phyloP scores from a whole-genome alignment of 2,329 filamentous ascomycete species.

The Xylaria sp. region DNA sequence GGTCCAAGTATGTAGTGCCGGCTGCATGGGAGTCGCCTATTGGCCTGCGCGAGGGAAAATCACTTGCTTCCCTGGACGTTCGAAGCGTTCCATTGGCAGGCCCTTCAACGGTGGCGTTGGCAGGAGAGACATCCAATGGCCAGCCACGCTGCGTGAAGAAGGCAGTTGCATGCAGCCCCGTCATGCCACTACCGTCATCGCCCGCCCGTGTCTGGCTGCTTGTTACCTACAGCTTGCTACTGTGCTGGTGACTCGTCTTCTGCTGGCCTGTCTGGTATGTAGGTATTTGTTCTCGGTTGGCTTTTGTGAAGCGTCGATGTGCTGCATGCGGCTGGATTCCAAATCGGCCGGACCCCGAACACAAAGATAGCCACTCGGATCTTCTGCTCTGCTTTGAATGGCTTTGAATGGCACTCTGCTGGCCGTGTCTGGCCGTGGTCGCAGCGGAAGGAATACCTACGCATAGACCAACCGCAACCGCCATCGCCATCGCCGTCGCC shows the following conservation, averaged over 20 bases:
- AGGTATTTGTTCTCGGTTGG: not conserved
- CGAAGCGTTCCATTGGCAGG: constrained; percentile 29
- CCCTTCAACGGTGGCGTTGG: constrained; percentile 32
- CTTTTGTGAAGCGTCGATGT: constrained; percentile 3
- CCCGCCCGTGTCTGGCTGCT: not conserved
- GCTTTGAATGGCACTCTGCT: not conserved
- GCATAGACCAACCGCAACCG: constrained; percentile 17
- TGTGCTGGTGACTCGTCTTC: not conserved
- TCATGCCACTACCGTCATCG: constrained; percentile 25
- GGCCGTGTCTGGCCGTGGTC: constrained; percentile 1
- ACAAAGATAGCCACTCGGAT: constrained; percentile 27
- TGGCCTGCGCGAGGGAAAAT: constrained; percentile 11
- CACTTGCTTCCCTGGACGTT: constrained; percentile 19
- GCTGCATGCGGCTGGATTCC: constrained; percentile 33
- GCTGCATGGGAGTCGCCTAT: constrained; percentile 9
- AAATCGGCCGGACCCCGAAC: constrained; percentile 30
- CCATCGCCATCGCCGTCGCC: not conserved
- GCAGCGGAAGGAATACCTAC: not conserved
- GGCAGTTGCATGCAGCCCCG: constrained; percentile 27
- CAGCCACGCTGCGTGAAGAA: constrained; percentile 29
- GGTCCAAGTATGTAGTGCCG: constrained; percentile 25
- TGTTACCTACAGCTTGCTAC: not conserved
- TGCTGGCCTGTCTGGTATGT: not conserved
- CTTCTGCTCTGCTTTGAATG: not conserved
- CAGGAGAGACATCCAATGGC: constrained; percentile 28